Evolutionary conservation across 768 basidiomycete genomes (phyloP), one percentile per base, ranked within the genome.

Genomic region (Lactifluus piperatus): DNA sequence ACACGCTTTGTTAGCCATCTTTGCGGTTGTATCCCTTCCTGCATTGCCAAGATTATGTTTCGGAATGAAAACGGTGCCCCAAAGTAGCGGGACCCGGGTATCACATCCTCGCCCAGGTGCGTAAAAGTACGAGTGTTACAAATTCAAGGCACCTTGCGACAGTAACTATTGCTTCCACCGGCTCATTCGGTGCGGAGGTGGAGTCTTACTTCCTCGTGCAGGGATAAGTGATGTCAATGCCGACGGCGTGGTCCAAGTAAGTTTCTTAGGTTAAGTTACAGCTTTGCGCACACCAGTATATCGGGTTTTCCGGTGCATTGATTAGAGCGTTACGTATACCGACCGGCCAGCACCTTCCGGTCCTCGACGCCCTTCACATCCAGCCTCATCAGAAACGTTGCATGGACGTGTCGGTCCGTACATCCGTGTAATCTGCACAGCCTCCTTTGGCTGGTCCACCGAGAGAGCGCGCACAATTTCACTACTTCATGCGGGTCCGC

Each of bases 111-210:
- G 14, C 10, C 32, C 30, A 26, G 5, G 6, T 16, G 14, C 9
- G 11, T 22, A 39, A 16, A 24, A 11, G 32, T 4, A 43, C 32
- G 41, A 29, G 7, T 30, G 41, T 34, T 20, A 7, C 26, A 24
- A 29, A 10, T 8, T 26, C 22, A 18, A 6, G 27, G 13, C 16
- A 26, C 6, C 5, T 29, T 27, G 26, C 26, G 46, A 47, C 27
- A 18, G 14, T 39, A 13, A 3, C n/a, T n/a, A 27, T 39, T 11
- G 3, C 5, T 13, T 11, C 27, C 49, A 45, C 26, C 56, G 56
- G 50, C 49, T 36, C 50, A 22, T 57, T 57, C 56, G 56, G 56
- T 51, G 43, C 49, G 50, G 22, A 34, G 8, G 49, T 57, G 49
- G 22, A 50, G 39, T 18, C 18, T 34, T 32, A 22, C 32, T 45